A percentile compares a stretch with the other conserved stretches of the same genome.
These are phyloP conservation scores for Hemileccinum rubropunctum DNA, from an alignment of 768 basidiomycete species.

Conservation along the genomic window DNA sequence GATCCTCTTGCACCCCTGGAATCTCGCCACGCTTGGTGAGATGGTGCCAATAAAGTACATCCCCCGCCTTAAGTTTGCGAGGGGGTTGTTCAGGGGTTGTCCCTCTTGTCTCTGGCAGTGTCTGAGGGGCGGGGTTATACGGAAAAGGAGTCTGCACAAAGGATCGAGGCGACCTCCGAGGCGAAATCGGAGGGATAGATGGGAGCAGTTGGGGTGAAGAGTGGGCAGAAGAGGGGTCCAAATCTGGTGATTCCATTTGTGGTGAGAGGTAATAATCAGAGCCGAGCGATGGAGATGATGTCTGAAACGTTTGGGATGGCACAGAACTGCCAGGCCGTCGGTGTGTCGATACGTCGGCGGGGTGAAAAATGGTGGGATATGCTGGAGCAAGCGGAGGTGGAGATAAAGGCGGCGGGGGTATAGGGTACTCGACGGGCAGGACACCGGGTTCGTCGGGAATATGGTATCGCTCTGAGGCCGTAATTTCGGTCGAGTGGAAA, in stretches of 20 bases:
- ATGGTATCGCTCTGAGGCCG: constrained; percentile 61
- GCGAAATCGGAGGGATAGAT: constrained; percentile 18
- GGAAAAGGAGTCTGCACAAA: constrained; percentile 12
- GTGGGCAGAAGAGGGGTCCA: constrained; percentile 17
- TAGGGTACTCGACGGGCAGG: constrained; percentile 39
- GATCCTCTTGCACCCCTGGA: constrained; percentile 62
- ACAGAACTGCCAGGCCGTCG: constrained; percentile 5
- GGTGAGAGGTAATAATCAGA: constrained; percentile 24
- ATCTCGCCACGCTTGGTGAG: constrained; percentile 70
- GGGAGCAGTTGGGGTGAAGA: constrained; percentile 26
- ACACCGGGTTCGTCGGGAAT: constrained; percentile 64
- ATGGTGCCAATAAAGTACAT: constrained; percentile 75
- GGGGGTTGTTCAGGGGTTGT: constrained; percentile 24
- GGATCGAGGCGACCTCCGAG: constrained; percentile 23
- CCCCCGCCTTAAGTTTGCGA: constrained; percentile 52
- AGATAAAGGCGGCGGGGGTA: constrained; percentile 31
- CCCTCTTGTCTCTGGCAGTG: constrained; percentile 11
- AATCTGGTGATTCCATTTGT: constrained; percentile 22
- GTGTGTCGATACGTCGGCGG: constrained; percentile 27
- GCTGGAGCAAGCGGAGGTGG: constrained; percentile 31
- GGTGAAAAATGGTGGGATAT: constrained; percentile 26
- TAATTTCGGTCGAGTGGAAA: constrained; percentile 73
- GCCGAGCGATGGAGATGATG: constrained; percentile 12
- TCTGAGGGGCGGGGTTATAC: constrained; percentile 7
- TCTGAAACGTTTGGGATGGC: constrained; percentile 22